Base-by-base conservation (phyloP, 805 yeast genomes). In the Kurtzmaniella cleridarum region DNA sequence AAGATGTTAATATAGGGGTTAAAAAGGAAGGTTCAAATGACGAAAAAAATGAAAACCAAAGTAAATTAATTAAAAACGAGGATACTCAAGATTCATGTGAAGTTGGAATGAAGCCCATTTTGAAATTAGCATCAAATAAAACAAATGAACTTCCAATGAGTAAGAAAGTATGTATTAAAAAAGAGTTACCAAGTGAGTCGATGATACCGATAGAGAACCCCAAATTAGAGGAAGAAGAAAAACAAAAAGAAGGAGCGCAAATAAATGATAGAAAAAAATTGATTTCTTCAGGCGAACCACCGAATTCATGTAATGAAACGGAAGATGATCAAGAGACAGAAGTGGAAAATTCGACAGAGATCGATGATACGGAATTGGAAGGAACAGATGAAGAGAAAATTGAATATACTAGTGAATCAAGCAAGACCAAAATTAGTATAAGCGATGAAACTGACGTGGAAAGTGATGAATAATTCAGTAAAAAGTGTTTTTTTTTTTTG, bases 251-350 rank as follows among this genome's bases (percentile, higher is more conserved):
- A 29, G n/a, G 23, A 16, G 33, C 24, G 3, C 28, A 31, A 14
- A 8, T 8, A 13, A 12, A 20, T 17, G 53, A 49, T 8, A 20
- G 24, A 5, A 8, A 5, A 5, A 20, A 5, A 20, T 5, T 5
- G 24, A 20, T 20, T 5, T 20, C 24, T 17, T 40, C 40, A 18
- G 57, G 43, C 20, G 50, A 47, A 16, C 42, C 36, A 17, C 49
- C 41, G 17, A 44, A 38, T 17, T 45, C 42, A 27, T 43, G 28
- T 2, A 23, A 35, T 30, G 42, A 39, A 41, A 36, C 40, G 28
- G 33, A 32, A 16, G 43, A 42, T 35, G 39, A 39, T 9, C n/a
- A 5, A 27, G 30, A 27, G 5, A 20, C 24, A 20, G 15, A 27
- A 12, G 43, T 29, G 34, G 18, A 14, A 16, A 6, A 27, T 32